Percentiles rank a stretch among this genome's conserved stretches.
Conservation (phyloP, 2,329 filamentous ascomycete species). For the Venturia carpophila region DNA sequence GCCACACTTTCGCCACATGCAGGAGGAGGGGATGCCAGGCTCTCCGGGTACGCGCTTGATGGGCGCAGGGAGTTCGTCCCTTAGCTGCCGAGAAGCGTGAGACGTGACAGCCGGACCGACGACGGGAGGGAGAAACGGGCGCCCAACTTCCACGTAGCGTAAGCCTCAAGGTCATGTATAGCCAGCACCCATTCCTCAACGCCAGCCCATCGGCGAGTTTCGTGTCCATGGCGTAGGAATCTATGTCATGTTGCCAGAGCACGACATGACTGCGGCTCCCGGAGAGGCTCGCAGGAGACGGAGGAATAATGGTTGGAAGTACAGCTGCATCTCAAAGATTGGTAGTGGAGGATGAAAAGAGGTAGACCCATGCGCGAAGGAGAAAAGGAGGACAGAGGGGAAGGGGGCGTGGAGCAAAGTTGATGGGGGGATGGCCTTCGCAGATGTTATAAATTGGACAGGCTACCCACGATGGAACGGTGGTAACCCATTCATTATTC, state of each 20-base stretch:
- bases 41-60: not conserved
- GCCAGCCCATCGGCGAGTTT: not conserved
- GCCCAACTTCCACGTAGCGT: not conserved
- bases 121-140: not conserved
- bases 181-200: not conserved
- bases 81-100: not conserved
- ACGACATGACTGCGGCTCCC: not conserved
- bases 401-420: too few species aligned
- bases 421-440: too few species aligned
- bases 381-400: too few species aligned
- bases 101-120: not conserved
- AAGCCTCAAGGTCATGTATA: not conserved
- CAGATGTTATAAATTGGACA: too few species aligned
- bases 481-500: too few species aligned
- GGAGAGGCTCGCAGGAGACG: not conserved
- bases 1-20: conserved; percentile 8
- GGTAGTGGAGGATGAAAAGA: too few species aligned
- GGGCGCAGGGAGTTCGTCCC: not conserved
- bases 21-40: not conserved
- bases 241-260: not conserved
- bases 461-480: too few species aligned
- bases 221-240: not conserved
- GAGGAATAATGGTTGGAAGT: too few species aligned
- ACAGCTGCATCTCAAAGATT: too few species aligned
- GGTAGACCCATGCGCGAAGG: too few species aligned